Conservation (phyloP, 305 asterid genomes). For the Petunia hybrid region DNA sequence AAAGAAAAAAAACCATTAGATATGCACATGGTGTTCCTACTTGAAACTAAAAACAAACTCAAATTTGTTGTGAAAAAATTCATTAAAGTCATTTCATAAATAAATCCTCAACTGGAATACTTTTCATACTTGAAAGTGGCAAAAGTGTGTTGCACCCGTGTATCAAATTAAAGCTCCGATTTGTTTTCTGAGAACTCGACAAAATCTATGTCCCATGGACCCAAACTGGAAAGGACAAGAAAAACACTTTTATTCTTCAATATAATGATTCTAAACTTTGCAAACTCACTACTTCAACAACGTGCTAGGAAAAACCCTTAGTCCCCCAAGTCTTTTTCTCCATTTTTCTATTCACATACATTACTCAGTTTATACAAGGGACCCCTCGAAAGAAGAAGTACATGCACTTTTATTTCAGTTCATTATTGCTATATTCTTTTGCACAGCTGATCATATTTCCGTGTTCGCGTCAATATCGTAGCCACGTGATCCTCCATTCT, state of each 20-base stretch:
- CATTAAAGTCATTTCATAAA: background rate
- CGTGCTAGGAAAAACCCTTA: background rate
- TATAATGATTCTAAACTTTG: background rate
- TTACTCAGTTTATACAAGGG: too few species aligned
- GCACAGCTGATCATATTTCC: background rate
- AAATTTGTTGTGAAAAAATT: too few species aligned
- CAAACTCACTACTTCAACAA: background rate
- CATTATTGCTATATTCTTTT: too few species aligned
- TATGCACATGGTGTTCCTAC: too few species aligned
- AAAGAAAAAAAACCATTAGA: too few species aligned
- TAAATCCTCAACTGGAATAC: background rate
- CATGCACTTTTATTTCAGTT: too few species aligned
- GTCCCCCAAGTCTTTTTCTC: background rate
- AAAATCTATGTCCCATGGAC: background rate
- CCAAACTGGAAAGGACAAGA: background rate
- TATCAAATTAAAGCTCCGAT: background rate
- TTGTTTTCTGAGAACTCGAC: background rate
- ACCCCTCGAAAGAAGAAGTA: too few species aligned
- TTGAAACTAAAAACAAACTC: too few species aligned
- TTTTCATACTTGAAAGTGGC: background rate
- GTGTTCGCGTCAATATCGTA: constrained; percentile 17
- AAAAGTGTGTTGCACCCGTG: background rate
- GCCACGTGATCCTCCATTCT: background rate
- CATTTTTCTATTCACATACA: too few species aligned
- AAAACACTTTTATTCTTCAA: too few species aligned